Conservation (phyloP, 163 green algal genomes). For the Chlamydomonas reinhardtii region DNA sequence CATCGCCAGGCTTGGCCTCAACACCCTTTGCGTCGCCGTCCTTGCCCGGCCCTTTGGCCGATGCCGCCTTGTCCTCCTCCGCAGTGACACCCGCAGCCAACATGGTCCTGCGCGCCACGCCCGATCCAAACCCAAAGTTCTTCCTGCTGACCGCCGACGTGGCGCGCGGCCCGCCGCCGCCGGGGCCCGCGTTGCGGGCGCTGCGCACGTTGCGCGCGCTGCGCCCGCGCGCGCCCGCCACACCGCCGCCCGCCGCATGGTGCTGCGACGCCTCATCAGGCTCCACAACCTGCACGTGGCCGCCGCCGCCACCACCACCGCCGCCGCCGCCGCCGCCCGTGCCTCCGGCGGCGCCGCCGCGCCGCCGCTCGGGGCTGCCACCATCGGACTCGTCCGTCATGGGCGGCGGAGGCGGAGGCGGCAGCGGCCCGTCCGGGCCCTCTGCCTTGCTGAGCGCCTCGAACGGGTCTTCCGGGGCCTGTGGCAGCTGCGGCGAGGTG, state of each 20-base stretch:
- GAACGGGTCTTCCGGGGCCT: no score
- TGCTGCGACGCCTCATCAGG: no score
- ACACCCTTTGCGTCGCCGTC: background rate
- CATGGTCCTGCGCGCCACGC: background rate
- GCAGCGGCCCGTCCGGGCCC: slow-evolving; percentile 1
- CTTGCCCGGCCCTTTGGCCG: background rate
- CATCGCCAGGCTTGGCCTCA: background rate
- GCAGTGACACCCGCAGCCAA: background rate
- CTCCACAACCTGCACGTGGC: background rate
- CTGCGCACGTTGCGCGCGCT: no score
- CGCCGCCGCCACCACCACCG: background rate
- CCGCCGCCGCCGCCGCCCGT: background rate
- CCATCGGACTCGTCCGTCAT: background rate
- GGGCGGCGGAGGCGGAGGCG: background rate
- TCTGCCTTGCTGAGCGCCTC: no score
- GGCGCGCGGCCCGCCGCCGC: no score
- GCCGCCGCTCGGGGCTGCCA: background rate
- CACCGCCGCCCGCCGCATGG: no score
- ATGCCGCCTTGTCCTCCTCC: background rate
- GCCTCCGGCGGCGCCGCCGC: background rate
- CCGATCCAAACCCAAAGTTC: background rate
- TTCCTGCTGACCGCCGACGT: no score
- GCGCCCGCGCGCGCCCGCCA: no score
- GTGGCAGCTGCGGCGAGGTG: no score
- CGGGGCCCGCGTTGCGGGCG: no score